Evolutionary conservation across 1,139 yeast species (phyloP).

Genomic region (Scheffersomyces lignicola): DNA sequence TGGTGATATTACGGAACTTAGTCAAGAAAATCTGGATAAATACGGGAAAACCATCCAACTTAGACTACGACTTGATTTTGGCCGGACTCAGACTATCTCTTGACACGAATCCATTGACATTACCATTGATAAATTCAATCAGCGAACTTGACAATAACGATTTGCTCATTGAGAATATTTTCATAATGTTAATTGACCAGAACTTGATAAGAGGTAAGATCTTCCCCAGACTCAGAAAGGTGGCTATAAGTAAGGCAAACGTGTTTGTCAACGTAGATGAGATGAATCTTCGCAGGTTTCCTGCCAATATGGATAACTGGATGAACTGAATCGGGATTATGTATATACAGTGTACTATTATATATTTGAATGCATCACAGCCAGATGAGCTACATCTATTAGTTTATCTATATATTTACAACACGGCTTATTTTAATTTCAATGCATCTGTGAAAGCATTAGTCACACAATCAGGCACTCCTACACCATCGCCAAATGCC

Average conservation of each 20-base stretch:
- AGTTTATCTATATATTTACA: not conserved
- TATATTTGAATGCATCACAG: no score
- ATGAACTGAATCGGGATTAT: constrained; percentile 12
- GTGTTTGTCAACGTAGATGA: constrained; percentile 49
- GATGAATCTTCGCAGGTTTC: constrained; percentile 30
- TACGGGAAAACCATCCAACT: constrained; percentile 23
- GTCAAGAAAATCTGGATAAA: constrained; percentile 35
- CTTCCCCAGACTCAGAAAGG: constrained; percentile 40
- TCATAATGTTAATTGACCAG: constrained; percentile 52
- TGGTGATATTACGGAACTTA: constrained; percentile 50
- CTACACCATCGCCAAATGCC: constrained; percentile 80
- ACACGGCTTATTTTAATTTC: constrained; percentile 9
- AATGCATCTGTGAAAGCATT: constrained; percentile 62
- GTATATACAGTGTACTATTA: no score
- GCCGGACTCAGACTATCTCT: constrained; percentile 20
- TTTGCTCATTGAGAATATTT: constrained; percentile 44
- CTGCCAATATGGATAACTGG: constrained; percentile 18
- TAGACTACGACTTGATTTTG: constrained; percentile 30
- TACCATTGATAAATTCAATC: constrained; percentile 4
- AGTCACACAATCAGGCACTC: constrained; percentile 84
- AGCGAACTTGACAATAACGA: constrained; percentile 21
- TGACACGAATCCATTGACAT: constrained; percentile 8
- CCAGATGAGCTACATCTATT: no score
- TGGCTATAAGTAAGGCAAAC: constrained; percentile 50
- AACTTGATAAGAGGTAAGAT: constrained; percentile 55